Base-by-base conservation (phyloP, 164 flowering plant species). In the Amborella trichopoda region DNA sequence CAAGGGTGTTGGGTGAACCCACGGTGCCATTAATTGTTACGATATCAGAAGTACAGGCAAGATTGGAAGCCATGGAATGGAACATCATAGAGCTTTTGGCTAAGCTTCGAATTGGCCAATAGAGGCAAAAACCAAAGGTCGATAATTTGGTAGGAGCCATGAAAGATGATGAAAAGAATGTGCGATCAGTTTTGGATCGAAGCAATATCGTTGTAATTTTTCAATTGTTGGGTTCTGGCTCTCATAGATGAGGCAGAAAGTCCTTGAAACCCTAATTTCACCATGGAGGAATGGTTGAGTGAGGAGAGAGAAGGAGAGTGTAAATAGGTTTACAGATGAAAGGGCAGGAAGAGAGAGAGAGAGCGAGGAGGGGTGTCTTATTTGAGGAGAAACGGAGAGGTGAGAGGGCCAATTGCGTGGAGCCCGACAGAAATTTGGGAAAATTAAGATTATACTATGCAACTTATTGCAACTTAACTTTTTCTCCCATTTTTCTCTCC, bases 41-140 rank as follows among this genome's bases (percentile, higher is more conserved):
- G 6, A 59, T 66, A 4, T 10, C 69, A 0, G 73, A 67, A 40
- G 48, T 73, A 2, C 73, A 67, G 40, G 41, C 9, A 38, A 38
- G 18, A 38, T 6, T 38, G 20, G 52, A 56, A 23, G 28, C 62
- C 1, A n/a, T 17, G 3, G 54, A 53, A 28, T 38, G 56, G 27
- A 62, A 55, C 42, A 30, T 73, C n/a, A 56, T 68, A 49, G 93
- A 83, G 55, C 59, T 83, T 57, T 72, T 83, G 17, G 93, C 87
- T 2, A 52, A 87, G 28, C 87, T 83, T 63, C 93, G 80, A 65
- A 83, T 83, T 17, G 93, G 93, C 3, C 80, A 75, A 60, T 77
- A 61, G 84, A 83, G 50, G 67, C 87, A 2, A 83, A 83, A 50
- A 84, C 73, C 49, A 65, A 44, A 45, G 93, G 87, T n/a, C 75